phyloP scores from a whole-genome alignment of 2,329 filamentous ascomycete species.

The Nemania sp. region DNA sequence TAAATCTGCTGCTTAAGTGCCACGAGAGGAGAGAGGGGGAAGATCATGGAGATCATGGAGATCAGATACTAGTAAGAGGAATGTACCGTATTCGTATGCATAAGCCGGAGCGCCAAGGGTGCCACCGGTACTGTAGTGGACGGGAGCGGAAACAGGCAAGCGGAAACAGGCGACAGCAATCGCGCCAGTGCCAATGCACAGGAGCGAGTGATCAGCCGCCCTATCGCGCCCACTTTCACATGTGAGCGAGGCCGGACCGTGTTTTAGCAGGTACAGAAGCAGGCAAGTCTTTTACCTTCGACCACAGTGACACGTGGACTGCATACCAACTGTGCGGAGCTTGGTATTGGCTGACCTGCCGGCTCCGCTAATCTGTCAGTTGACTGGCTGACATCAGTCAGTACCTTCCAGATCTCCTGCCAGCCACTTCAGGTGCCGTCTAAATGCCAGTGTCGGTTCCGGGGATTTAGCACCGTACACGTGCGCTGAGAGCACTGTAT shows the following conservation, averaged over 20 bases:
- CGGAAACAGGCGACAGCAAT: no score
- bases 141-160: no score
- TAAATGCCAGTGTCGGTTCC: no score
- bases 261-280: background rate
- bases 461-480: no score
- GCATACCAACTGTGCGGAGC: background rate
- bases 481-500: no score
- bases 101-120: no score
- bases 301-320: background rate
- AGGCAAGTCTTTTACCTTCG: background rate
- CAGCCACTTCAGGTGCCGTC: no score
- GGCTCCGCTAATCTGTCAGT: background rate
- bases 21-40: background rate
- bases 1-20: background rate
- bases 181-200: constrained; percentile 8
- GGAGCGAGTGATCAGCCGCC: constrained; percentile 8
- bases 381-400: background rate
- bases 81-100: no score
- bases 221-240: constrained; percentile 28
- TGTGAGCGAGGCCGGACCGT: constrained; percentile 21
- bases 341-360: constrained; percentile 1
- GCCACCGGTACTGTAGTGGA: no score
- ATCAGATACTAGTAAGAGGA: constrained; percentile 5
- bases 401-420: background rate
- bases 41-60: background rate